phyloP scores from a whole-genome alignment of 805 yeast species.

The Candida pini region DNA sequence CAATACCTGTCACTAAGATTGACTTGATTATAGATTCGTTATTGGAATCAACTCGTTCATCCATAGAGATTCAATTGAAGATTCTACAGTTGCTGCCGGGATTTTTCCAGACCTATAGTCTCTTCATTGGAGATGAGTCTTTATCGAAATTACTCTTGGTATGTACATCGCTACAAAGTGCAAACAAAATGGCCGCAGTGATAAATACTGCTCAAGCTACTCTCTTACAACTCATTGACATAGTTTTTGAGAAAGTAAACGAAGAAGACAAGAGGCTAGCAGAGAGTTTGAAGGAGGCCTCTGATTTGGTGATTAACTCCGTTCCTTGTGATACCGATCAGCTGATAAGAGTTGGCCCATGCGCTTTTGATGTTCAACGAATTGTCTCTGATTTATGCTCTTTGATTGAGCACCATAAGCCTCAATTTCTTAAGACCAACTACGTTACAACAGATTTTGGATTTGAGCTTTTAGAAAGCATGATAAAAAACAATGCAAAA shows the following conservation, averaged over 20 bases:
- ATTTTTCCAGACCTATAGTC: slow-evolving; percentile 59
- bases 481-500: slow-evolving; percentile 56
- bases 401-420: slow-evolving; percentile 52
- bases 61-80: slow-evolving; percentile 80
- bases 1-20: slow-evolving; percentile 49
- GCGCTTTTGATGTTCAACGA: slow-evolving; percentile 63
- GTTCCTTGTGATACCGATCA: slow-evolving; percentile 44
- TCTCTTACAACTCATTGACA: slow-evolving; percentile 74
- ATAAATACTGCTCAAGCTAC: slow-evolving; percentile 91
- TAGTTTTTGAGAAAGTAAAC: slow-evolving; percentile 64
- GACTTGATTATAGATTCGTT: slow-evolving; percentile 60
- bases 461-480: slow-evolving; percentile 77
- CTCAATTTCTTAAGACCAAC: slow-evolving; percentile 46
- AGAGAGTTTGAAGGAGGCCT: slow-evolving; percentile 17
- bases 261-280: slow-evolving; percentile 32
- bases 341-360: slow-evolving; percentile 38
- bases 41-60: slow-evolving; percentile 66
- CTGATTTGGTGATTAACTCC: slow-evolving; percentile 15
- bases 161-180: slow-evolving; percentile 65
- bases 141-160: slow-evolving; percentile 57
- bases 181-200: slow-evolving; percentile 70
- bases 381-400: slow-evolving; percentile 71
- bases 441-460: slow-evolving; percentile 60
- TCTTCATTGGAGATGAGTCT: slow-evolving; percentile 46
- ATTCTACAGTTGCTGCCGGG: slow-evolving; percentile 79